Percentiles rank a stretch among this genome's conserved stretches.
Conservation (phyloP, 345 rosid genomes). For the Psidium friedrichsthalianum region DNA sequence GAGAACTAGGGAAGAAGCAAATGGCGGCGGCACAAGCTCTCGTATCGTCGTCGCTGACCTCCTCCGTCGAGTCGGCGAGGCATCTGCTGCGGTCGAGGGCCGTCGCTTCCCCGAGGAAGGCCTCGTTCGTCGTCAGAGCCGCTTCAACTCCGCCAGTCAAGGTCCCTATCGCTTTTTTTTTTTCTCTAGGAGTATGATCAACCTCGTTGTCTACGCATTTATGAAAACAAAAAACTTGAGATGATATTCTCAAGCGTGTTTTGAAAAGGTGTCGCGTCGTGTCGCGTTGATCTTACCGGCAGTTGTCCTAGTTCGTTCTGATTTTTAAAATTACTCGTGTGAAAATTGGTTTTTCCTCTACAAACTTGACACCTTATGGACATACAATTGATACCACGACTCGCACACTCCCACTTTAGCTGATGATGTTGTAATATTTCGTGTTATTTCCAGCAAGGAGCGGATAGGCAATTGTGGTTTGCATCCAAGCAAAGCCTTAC, state of each 20-base stretch:
- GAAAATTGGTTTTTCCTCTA: neutral
- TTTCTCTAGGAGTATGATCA: neutral
- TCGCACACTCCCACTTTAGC: neutral
- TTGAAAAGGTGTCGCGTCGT: neutral
- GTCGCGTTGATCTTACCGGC: rapidly evolving
- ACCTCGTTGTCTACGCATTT: neutral
- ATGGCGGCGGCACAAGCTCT: constrained; percentile 92
- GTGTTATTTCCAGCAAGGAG: constrained; percentile 62
- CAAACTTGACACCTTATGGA: neutral
- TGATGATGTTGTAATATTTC: neutral
- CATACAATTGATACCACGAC: too few relatives aligned
- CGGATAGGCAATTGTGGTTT: constrained; percentile 81
- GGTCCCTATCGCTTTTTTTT: constrained; percentile 20
- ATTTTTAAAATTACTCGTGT: rapidly evolving
- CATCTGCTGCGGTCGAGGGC: constrained; percentile 51
- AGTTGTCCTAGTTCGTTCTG: neutral
- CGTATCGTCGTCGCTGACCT: constrained; percentile 71
- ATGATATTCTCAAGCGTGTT: neutral
- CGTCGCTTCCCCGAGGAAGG: constrained; percentile 34
- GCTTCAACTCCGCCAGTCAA: constrained; percentile 88
- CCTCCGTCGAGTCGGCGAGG: constrained; percentile 72
- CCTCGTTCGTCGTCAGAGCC: constrained; percentile 62
- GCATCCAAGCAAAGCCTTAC: constrained; percentile 86
- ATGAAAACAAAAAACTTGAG: too few relatives aligned
- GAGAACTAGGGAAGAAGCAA: neutral